Conservation (phyloP, 192 early-diverging fungal species). For the Borealophlyctis nickersoniae region DNA sequence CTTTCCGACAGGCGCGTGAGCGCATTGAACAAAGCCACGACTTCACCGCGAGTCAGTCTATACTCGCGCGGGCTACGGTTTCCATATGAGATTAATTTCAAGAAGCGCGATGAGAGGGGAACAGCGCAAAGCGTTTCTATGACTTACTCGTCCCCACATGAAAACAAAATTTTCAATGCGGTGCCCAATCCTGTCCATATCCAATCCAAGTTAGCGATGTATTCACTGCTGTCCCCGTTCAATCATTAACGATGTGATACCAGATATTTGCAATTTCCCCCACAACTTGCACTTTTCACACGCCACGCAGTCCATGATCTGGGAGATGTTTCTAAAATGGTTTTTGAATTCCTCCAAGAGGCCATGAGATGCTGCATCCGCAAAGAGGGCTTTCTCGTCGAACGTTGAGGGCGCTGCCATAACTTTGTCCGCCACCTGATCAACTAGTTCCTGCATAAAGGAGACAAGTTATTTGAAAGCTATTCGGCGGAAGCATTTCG, state of each 20-base stretch:
- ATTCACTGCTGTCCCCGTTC: neutral
- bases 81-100: no score
- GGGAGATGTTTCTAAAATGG: slow-evolving; percentile 92
- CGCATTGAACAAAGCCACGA: slow-evolving; percentile 89
- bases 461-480: no score
- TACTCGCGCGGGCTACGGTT: slow-evolving; percentile 48
- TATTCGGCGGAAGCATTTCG: no score
- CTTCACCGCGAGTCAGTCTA: slow-evolving; percentile 69
- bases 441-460: slow-evolving; percentile 52
- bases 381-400: slow-evolving; percentile 86
- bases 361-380: slow-evolving; percentile 34
- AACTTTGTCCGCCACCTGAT: slow-evolving; percentile 55
- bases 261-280: slow-evolving; percentile 89
- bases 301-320: slow-evolving; percentile 98
- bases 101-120: slow-evolving; percentile 5
- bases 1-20: slow-evolving; percentile 85
- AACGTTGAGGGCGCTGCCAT: slow-evolving; percentile 74
- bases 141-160: slow-evolving; percentile 72
- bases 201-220: no score
- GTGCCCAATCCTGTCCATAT: slow-evolving; percentile 93
- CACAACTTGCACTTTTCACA: slow-evolving; percentile 99
- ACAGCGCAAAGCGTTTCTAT: slow-evolving; percentile 41
- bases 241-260: no score
- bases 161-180: slow-evolving; percentile 94
- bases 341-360: slow-evolving; percentile 85